Conservation (phyloP, 2,329 filamentous ascomycete species). For the Penicillium psychrosexuale region DNA sequence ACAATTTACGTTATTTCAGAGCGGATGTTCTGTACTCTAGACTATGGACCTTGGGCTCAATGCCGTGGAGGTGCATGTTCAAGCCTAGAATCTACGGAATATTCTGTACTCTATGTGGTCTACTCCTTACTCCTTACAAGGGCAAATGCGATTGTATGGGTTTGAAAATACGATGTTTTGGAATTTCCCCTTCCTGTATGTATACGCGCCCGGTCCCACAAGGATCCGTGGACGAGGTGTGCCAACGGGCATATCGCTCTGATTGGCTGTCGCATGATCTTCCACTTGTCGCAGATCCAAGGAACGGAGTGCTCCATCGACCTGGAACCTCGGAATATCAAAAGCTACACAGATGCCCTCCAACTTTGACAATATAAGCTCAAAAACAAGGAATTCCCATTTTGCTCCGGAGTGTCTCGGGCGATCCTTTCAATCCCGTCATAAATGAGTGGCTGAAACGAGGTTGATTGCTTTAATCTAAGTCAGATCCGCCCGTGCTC, state of each 20-base stretch:
- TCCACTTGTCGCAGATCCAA: neutral
- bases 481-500: constrained; percentile 9
- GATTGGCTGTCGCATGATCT: neutral
- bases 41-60: too few relatives aligned
- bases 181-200: neutral
- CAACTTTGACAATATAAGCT: neutral
- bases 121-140: neutral
- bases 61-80: neutral
- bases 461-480: constrained; percentile 15
- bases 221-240: neutral
- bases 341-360: neutral
- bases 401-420: neutral
- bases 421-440: too few relatives aligned
- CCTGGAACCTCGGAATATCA: neutral
- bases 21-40: neutral
- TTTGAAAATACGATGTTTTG: neutral
- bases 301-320: too few relatives aligned
- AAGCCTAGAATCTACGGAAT: neutral
- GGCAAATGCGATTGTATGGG: neutral
- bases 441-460: constrained; percentile 15
- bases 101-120: neutral
- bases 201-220: neutral
- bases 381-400: neutral
- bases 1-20: neutral
- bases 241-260: neutral